Evolutionary conservation across 2,329 filamentous ascomycete species (phyloP).

Genomic region (Botrytis byssoidea): DNA sequence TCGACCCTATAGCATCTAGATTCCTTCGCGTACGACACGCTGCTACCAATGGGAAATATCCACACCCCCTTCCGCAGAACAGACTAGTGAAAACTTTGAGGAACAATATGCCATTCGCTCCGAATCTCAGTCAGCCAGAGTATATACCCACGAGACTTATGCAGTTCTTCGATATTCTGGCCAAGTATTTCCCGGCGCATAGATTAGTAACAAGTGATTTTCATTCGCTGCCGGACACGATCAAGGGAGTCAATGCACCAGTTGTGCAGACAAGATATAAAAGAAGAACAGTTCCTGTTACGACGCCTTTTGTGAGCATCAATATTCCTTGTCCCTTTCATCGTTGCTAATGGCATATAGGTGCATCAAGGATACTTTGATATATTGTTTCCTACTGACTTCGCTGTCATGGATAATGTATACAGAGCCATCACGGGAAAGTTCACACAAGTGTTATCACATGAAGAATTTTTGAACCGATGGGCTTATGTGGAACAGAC

Average conservation of each 20-base stretch:
- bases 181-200: constrained; percentile 85
- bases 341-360: constrained; percentile 45
- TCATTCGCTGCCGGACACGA: constrained; percentile 76
- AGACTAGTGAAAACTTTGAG: constrained; percentile 61
- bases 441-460: constrained; percentile 77
- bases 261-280: constrained; percentile 95
- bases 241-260: constrained; percentile 83
- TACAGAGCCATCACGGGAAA: constrained; percentile 93
- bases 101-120: constrained; percentile 64
- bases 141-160: constrained; percentile 93
- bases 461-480: constrained; percentile 85
- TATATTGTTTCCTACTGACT: constrained; percentile 97
- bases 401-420: constrained; percentile 83
- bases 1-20: constrained; percentile 80
- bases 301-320: constrained; percentile 76
- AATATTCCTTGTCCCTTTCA: neutral
- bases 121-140: constrained; percentile 79
- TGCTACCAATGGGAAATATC: constrained; percentile 64
- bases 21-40: constrained; percentile 83
- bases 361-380: constrained; percentile 99
- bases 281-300: constrained; percentile 82
- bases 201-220: constrained; percentile 89
- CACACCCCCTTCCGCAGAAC: constrained; percentile 55
- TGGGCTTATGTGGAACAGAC: constrained; percentile 94
- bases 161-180: constrained; percentile 93